A percentile compares a stretch with the other conserved stretches of the same genome.
These are phyloP conservation scores for Nematocida sp. DNA, from an alignment of 371 early-diverging fungal genomes.

Conservation along the genomic window DNA sequence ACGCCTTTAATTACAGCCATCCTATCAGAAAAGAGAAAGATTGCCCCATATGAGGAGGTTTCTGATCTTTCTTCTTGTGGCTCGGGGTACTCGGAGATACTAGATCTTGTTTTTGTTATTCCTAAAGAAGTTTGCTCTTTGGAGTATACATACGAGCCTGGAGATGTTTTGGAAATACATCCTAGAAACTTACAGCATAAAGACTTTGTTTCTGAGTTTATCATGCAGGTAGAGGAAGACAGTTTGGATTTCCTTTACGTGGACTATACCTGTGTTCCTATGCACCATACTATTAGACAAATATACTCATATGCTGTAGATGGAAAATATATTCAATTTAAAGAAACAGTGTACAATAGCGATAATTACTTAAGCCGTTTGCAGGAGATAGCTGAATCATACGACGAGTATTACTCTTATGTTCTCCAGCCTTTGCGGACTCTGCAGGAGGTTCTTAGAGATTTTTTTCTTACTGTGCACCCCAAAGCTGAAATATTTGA, in stretches of 20 bases:
- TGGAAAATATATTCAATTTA: neutral
- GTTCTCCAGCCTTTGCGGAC: conserved; percentile 49
- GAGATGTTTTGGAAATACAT: conserved; percentile 60
- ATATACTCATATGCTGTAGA: neutral
- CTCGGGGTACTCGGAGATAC: conserved; percentile 45
- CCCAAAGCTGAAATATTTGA: conserved; percentile 26
- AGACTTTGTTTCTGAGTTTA: conserved; percentile 47
- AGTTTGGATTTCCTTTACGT: neutral
- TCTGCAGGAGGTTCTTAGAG: conserved; percentile 50
- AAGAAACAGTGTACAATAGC: too few relatives aligned
- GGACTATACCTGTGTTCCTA: conserved; percentile 61
- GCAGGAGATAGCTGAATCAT: conserved; percentile 56
- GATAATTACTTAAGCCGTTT: conserved; percentile 39
- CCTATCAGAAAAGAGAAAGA: neutral
- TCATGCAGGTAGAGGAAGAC: conserved; percentile 21
- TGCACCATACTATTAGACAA: conserved; percentile 38
- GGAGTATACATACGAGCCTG: conserved; percentile 48
- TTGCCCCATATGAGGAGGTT: neutral
- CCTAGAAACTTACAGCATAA: conserved; percentile 57
- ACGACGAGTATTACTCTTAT: conserved; percentile 64
- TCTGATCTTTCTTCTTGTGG: neutral
- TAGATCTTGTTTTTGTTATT: conserved; percentile 58
- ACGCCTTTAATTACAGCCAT: neutral
- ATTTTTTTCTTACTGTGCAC: conserved; percentile 50
- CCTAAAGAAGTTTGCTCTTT: conserved; percentile 17